A percentile compares a stretch with the other conserved stretches of the same genome.
phyloP scores from a whole-genome alignment of 2,329 filamentous ascomycete genomes.

The Colletotrichum tropicicola region DNA sequence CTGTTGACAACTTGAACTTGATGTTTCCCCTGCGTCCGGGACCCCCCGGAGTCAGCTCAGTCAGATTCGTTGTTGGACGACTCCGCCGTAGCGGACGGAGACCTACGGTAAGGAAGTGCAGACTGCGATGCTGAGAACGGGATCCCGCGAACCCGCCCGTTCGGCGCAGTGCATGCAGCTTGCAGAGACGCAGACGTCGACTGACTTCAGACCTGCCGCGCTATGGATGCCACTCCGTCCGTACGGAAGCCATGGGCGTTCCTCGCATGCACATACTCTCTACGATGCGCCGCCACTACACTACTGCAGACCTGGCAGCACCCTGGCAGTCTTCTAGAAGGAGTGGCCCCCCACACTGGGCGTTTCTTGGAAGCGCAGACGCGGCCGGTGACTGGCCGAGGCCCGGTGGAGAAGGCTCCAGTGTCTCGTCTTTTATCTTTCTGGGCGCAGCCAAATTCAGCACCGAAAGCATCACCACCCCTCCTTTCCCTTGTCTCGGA shows the following conservation, averaged over 20 bases:
- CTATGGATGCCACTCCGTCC: background rate
- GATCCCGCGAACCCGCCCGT: background rate
- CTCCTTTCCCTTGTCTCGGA: slow-evolving; percentile 18
- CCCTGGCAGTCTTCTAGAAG: slow-evolving; percentile 27
- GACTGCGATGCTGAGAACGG: background rate
- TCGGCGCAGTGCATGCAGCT: slow-evolving; percentile 9
- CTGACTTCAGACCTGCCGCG: slow-evolving; percentile 1
- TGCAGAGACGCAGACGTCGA: background rate
- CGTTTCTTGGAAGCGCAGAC: slow-evolving; percentile 4
- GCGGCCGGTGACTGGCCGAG: background rate
- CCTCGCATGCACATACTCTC: background rate
- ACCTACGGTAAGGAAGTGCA: too few relatives aligned
- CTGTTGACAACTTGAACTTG: background rate
- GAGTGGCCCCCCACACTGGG: slow-evolving; percentile 13
- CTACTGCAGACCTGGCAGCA: slow-evolving; percentile 13
- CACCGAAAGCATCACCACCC: slow-evolving; percentile 15
- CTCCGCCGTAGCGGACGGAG: too few relatives aligned
- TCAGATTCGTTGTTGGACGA: background rate
- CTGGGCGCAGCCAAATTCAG: slow-evolving; percentile 11
- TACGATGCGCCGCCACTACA: background rate
- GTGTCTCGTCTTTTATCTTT: slow-evolving; percentile 18
- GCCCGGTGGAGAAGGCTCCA: slow-evolving; percentile 1
- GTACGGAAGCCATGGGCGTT: background rate
- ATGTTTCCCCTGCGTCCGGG: background rate
- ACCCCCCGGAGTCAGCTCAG: background rate